phyloP scores from a whole-genome alignment of 257 asterid genomes.

The Misopates orontium region DNA sequence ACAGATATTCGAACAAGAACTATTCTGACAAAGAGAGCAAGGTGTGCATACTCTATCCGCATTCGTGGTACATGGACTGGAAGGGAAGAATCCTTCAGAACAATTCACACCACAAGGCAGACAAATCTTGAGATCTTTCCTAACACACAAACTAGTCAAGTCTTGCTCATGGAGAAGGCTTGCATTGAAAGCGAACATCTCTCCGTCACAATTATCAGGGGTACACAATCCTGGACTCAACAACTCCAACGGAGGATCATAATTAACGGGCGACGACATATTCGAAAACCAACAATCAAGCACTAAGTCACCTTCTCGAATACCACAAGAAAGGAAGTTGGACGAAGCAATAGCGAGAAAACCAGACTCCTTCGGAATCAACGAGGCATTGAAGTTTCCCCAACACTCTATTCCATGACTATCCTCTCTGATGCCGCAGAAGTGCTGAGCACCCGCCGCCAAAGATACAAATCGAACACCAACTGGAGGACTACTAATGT shows the following conservation, averaged over 20 bases:
- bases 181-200: slow-evolving; percentile 80
- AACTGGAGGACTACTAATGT: slow-evolving; percentile 36
- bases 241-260: slow-evolving; percentile 89
- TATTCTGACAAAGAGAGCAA: slow-evolving; percentile 91
- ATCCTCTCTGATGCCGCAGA: slow-evolving; percentile 85
- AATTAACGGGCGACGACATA: slow-evolving; percentile 37
- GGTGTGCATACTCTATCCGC: slow-evolving; percentile 92
- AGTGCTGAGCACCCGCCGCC: slow-evolving; percentile 72
- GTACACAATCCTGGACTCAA: slow-evolving; percentile 90
- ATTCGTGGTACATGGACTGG: slow-evolving; percentile 60
- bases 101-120: slow-evolving; percentile 84
- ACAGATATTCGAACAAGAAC: slow-evolving; percentile 72
- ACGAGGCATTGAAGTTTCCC: slow-evolving; percentile 73
- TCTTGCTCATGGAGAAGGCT: slow-evolving; percentile 84
- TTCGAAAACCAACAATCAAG: slow-evolving; percentile 84
- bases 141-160: slow-evolving; percentile 72
- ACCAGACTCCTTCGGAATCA: slow-evolving; percentile 77
- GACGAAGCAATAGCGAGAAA: slow-evolving; percentile 84
- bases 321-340: slow-evolving; percentile 68
- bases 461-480: slow-evolving; percentile 62
- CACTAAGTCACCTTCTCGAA: slow-evolving; percentile 81
- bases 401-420: slow-evolving; percentile 82
- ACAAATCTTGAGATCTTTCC: slow-evolving; percentile 79
- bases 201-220: slow-evolving; percentile 54
- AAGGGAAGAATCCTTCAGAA: slow-evolving; percentile 72